Base-by-base conservation (phyloP, 2,329 filamentous ascomycete species). In the Teratosphaeria nubilosa region DNA sequence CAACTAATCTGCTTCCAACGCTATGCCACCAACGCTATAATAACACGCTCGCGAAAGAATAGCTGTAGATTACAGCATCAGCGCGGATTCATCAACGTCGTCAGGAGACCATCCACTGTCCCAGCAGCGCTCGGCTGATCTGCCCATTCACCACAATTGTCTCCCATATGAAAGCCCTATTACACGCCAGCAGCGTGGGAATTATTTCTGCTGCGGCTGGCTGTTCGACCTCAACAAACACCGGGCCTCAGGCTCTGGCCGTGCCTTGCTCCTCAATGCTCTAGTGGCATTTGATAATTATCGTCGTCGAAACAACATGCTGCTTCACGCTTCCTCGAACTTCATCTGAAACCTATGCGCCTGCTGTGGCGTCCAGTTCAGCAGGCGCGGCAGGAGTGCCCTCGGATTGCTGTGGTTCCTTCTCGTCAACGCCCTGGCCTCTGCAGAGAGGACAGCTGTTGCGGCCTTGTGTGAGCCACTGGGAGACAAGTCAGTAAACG, bases 401-500 rank as follows among this genome's bases (percentile, higher is more conserved):
- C 22, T 51, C 54, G 25, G 16, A 22, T 25, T 57, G 54, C 14
- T 57, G 50, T 20, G 60, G 41, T 52, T 68, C 69, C 58, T 74
- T 77, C 63, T 82, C 80, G 45, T 81, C 75, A 5, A 84, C 81
- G 34, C 81, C 81, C 67, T 82, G 78, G 41, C 80, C 80, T 66
- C 82, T 75, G 66, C 82, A 85, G 25, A 85, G 75, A 2, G 82
- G 82, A 66, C 82, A 85, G 3, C 82, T 85, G 67, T 85, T 85
- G 58, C 82, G 82, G 55, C 82, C 82, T 58, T 84, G 86, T 20
- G 83, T 87, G 53, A 87, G 75, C 85, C 85, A 87, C 83, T 58
- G 32, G 5, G 31, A 54, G 10, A 10, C 22, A n/a, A 51, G 11
- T 45, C 37, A 56, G 55, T 16, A 30, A 24, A 71, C 57, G 62